phyloP scores from a whole-genome alignment of 2,329 filamentous ascomycete species.

The Dissoconium aciculare region DNA sequence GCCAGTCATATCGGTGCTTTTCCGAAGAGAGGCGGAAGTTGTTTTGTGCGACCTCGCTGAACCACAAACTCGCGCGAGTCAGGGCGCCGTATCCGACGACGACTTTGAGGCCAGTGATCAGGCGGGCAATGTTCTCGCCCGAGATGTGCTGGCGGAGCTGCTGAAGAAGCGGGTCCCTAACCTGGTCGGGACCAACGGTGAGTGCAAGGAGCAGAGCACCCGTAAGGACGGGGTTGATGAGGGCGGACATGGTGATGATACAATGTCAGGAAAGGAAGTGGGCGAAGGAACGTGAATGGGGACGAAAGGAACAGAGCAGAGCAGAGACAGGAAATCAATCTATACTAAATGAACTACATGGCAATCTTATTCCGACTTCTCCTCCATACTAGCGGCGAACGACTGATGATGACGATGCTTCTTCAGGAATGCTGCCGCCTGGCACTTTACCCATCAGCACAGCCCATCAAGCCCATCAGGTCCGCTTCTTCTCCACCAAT shows the following conservation, averaged over 20 bases:
- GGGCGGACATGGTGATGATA: neutral
- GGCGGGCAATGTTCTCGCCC: slow-evolving; percentile 13
- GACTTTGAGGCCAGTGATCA: slow-evolving; percentile 17
- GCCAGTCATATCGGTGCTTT: slow-evolving; percentile 22
- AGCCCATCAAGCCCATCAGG: no score
- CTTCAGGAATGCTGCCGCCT: no score
- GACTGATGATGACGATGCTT: no score
- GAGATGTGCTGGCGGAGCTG: slow-evolving; percentile 17
- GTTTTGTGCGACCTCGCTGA: slow-evolving; percentile 17
- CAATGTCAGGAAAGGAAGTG: no score
- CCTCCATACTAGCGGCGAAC: no score
- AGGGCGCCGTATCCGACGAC: slow-evolving; percentile 17
- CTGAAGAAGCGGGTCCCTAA: slow-evolving; percentile 18
- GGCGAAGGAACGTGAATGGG: no score
- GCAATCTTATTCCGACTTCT: no score
- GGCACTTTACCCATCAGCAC: no score
- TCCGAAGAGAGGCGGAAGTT: slow-evolving; percentile 25
- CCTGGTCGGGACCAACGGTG: slow-evolving; percentile 16
- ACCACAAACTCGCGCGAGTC: neutral
- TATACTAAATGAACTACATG: no score
- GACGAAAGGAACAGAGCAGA: no score
- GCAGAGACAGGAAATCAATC: no score
- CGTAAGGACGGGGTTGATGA: slow-evolving; percentile 18
- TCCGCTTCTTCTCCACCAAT: no score
- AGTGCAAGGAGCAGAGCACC: slow-evolving; percentile 19